phyloP scores from a whole-genome alignment of 257 asterid species.

The Cruciata laevipes region DNA sequence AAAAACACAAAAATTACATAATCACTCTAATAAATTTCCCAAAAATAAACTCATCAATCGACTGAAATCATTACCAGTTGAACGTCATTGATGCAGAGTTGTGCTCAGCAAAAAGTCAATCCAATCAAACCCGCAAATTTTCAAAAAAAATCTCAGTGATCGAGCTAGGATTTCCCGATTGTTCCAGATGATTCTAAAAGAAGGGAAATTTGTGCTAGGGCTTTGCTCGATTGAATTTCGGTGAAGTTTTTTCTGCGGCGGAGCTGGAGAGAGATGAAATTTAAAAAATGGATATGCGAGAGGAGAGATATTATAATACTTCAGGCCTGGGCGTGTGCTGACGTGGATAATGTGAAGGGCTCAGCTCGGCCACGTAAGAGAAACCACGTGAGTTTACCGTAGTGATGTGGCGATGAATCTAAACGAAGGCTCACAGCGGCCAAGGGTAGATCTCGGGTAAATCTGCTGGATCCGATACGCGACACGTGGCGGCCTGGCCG shows the following conservation, averaged over 20 bases:
- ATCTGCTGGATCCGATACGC: slow-evolving; percentile 24
- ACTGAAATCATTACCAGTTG: slow-evolving; percentile 14
- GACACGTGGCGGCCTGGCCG: slow-evolving; percentile 27
- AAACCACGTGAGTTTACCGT: slow-evolving; percentile 6
- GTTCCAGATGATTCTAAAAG: not conserved
- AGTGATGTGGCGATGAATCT: slow-evolving; percentile 26
- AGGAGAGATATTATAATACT: slow-evolving; percentile 23
- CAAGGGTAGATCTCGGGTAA: slow-evolving; percentile 24
- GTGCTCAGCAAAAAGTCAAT: not conserved
- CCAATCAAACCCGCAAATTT: not conserved
- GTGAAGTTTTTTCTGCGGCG: slow-evolving; percentile 6
- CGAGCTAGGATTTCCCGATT: not conserved
- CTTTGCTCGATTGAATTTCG: slow-evolving; percentile 12
- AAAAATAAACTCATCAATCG: not conserved
- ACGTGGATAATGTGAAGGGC: slow-evolving; percentile 33
- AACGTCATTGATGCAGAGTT: slow-evolving; percentile 12
- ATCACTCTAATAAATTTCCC: not conserved
- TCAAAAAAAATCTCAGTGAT: not conserved
- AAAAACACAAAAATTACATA: not conserved
- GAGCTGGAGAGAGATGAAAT: not conserved
- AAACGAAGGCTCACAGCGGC: slow-evolving; percentile 27
- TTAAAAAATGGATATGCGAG: not conserved
- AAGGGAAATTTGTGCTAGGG: slow-evolving; percentile 24
- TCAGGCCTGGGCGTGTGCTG: slow-evolving; percentile 1
- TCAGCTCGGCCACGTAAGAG: not conserved